Conservation (phyloP, 2,329 filamentous ascomycete species). For the Neonectria sp. region DNA sequence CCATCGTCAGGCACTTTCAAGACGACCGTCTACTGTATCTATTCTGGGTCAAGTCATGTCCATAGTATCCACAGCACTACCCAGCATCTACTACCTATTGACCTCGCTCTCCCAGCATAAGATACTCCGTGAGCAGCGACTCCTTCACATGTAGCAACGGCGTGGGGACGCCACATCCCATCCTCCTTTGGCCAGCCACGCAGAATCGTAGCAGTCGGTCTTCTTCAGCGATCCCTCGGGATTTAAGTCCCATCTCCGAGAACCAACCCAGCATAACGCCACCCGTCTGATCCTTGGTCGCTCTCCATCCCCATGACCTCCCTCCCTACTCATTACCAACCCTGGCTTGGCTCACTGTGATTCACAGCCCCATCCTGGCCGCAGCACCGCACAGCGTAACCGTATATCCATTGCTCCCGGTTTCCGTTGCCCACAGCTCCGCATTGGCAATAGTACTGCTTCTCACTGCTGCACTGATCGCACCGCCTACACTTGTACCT, state of each 20-base stretch:
- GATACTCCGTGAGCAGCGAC: neutral
- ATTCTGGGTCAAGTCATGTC: constrained; percentile 11
- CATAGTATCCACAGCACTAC: constrained; percentile 5
- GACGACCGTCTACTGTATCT: constrained; percentile 1
- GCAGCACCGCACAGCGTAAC: constrained; percentile 14
- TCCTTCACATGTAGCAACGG: neutral
- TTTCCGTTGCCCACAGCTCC: constrained; percentile 15
- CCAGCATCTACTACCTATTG: neutral
- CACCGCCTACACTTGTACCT: constrained; percentile 15
- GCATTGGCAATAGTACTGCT: constrained; percentile 17
- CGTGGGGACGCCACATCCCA: neutral
- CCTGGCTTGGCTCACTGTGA: neutral
- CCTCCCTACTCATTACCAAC: neutral
- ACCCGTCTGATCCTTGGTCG: neutral
- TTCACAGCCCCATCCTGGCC: constrained; percentile 5
- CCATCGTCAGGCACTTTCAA: neutral
- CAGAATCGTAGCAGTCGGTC: neutral
- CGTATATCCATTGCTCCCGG: constrained; percentile 32
- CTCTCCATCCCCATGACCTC: neutral
- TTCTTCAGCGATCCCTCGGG: neutral
- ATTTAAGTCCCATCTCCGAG: neutral
- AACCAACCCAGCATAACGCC: neutral
- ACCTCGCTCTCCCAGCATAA: neutral
- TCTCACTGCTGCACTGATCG: constrained; percentile 18
- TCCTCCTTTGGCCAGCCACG: neutral